phyloP scores from a whole-genome alignment of 768 basidiomycete genomes.

The Scleroderma bovista region DNA sequence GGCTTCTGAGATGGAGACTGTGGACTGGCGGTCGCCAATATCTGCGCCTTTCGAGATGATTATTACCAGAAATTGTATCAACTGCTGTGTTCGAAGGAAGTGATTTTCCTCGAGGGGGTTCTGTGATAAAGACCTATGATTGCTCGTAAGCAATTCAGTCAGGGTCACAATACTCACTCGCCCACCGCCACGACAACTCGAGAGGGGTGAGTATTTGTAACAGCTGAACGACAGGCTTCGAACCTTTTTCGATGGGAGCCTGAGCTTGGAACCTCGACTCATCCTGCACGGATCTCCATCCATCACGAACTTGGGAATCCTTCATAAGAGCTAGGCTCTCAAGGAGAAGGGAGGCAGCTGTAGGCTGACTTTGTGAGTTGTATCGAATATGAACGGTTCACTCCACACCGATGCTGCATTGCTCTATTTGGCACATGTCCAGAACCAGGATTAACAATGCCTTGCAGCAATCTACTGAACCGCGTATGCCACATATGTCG shows the following conservation, averaged over 20 bases:
- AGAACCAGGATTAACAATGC: slow-evolving; percentile 23
- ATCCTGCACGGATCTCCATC: slow-evolving; percentile 15
- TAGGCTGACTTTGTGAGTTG: background rate
- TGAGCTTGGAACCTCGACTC: slow-evolving; percentile 9
- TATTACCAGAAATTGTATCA: slow-evolving; percentile 23
- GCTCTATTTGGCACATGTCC: slow-evolving; percentile 15
- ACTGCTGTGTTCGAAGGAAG: slow-evolving; percentile 9
- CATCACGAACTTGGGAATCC: slow-evolving; percentile 11
- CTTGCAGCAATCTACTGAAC: slow-evolving; percentile 26
- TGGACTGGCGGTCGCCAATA: slow-evolving; percentile 1
- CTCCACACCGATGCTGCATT: slow-evolving; percentile 14
- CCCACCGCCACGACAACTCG: slow-evolving; percentile 13
- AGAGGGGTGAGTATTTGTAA: slow-evolving; percentile 1
- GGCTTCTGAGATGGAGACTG: slow-evolving; percentile 10
- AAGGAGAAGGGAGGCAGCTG: slow-evolving; percentile 17
- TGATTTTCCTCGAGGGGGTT: slow-evolving; percentile 1
- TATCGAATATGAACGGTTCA: background rate
- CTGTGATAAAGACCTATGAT: slow-evolving; percentile 11
- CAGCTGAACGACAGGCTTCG: background rate
- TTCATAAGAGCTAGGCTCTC: slow-evolving; percentile 12
- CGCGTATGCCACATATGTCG: slow-evolving; percentile 20
- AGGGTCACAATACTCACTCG: slow-evolving; percentile 7
- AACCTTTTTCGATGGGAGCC: slow-evolving; percentile 17
- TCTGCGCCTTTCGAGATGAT: slow-evolving; percentile 16
- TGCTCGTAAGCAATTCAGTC: background rate